phyloP scores from a whole-genome alignment of 116 monocot genomes.

The Papilionanthe hybrid region DNA sequence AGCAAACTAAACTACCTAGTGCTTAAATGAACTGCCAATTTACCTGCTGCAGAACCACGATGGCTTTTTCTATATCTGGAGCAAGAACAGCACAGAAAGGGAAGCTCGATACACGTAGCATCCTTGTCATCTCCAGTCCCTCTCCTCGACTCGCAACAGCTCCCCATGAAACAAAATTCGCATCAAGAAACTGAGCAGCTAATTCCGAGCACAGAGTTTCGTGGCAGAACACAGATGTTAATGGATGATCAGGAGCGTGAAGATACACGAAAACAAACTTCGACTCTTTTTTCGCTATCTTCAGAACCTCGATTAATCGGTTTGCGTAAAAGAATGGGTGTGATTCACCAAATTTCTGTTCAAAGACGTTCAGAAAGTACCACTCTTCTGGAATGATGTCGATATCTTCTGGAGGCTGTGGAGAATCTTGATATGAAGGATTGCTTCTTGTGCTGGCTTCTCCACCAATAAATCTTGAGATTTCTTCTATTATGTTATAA shows the following conservation, averaged over 20 bases:
- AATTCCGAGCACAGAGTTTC: conserved; percentile 28
- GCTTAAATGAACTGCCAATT: too few species aligned
- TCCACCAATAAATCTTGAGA: conserved; percentile 10
- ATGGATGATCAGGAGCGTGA: conserved; percentile 84
- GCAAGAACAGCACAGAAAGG: conserved; percentile 46
- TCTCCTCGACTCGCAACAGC: conserved; percentile 20
- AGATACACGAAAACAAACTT: conserved; percentile 83
- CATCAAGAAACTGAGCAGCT: conserved; percentile 41
- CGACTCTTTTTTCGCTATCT: conserved; percentile 66
- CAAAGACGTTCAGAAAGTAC: conserved; percentile 26
- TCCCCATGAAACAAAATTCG: conserved; percentile 49
- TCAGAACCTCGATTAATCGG: conserved; percentile 79
- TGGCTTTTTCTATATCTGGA: conserved; percentile 16
- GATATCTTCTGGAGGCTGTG: not conserved
- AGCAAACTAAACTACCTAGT: too few species aligned
- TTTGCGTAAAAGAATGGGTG: conserved; percentile 47
- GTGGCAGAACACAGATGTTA: conserved; percentile 22
- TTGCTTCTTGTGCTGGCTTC: not conserved
- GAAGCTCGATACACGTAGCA: conserved; percentile 17
- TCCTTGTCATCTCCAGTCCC: conserved; percentile 19
- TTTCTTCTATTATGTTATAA: conserved; percentile 10
- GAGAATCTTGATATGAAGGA: not conserved
- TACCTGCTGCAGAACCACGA: conserved; percentile 39
- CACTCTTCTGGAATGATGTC: conserved; percentile 10
- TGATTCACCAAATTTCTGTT: conserved; percentile 20